Evolutionary conservation across 1,284 basidiomycete genomes (phyloP), one percentile per base, ranked within the genome.

Genomic region (Uromyces viciae-fabae): DNA sequence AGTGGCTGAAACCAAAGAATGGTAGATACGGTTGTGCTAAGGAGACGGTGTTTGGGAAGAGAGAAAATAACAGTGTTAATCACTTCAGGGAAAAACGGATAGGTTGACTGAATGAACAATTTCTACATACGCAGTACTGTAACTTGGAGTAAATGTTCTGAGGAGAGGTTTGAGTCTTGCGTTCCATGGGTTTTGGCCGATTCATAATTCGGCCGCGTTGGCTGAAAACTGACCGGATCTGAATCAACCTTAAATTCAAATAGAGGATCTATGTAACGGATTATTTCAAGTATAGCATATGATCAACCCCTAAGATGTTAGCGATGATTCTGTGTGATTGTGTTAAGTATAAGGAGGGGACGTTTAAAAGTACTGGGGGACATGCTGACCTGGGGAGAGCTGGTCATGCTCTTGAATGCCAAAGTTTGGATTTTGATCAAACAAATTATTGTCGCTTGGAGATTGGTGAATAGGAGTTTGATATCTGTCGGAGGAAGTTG

Each of bases 1-100:
- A 75, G 31, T 75, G 73, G 62, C 40, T 75, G 43, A 75, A 75
- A 15, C 25, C 40, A 46, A 75, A 75, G 22, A 75, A 64, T n/a
- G 31, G 7, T 4, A 5, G 28, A 46, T 75, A 75, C 40, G 40
- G 25, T 17, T 62, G 56, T 38, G 38, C 73, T 75, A 60, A 1
- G 1, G 33, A 75, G 22, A 73, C 1, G 71, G 17, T 11, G 46
- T 25, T n/a, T 49, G 40, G 52, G 7, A 28, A 73, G 33, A 11
- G 56, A n/a, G 31, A 36, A 52, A 33, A 11, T 11, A 49, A 49
- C 11, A 22, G 46, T 11, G 11, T 49, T 22, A 49, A 49, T 49
- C 46, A 49, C n/a, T n/a, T n/a, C n/a, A n/a, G n/a, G n/a, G n/a
- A n/a, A n/a, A n/a, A n/a, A n/a, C n/a, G n/a, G 46, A 49, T 49